A percentile compares a stretch with the other conserved stretches of the same genome.
These are phyloP conservation scores for Brassica nigra DNA, from an alignment of 345 rosid species.

Conservation along the genomic window DNA sequence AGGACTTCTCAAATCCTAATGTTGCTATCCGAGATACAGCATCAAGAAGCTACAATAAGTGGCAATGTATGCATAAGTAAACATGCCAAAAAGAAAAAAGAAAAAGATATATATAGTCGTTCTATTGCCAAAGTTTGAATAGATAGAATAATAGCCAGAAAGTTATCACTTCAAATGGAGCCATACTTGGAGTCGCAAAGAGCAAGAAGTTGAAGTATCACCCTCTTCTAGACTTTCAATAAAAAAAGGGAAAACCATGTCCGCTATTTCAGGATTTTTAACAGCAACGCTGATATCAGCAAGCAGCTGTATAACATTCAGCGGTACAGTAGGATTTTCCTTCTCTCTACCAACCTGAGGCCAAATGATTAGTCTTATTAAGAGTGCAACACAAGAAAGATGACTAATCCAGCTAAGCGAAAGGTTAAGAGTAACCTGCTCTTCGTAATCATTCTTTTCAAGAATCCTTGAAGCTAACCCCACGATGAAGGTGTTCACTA, in stretches of 20 bases:
- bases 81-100: slow-evolving; percentile 27
- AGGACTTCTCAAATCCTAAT: slow-evolving; percentile 97
- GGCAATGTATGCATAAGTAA: slow-evolving; percentile 36
- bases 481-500: slow-evolving; percentile 91
- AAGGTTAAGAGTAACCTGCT: slow-evolving; percentile 60
- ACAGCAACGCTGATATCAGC: slow-evolving; percentile 93
- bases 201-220: slow-evolving; percentile 84
- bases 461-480: slow-evolving; percentile 87
- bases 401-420: slow-evolving; percentile 2
- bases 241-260: slow-evolving; percentile 95
- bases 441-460: slow-evolving; percentile 84
- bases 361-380: slow-evolving; percentile 36
- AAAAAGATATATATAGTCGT: background rate
- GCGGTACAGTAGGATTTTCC: slow-evolving; percentile 76
- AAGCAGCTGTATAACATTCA: slow-evolving; percentile 77
- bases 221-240: slow-evolving; percentile 93
- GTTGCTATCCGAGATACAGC: slow-evolving; percentile 95
- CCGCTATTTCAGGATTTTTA: slow-evolving; percentile 89
- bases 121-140: slow-evolving; percentile 16
- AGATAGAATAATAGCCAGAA: slow-evolving; percentile 27
- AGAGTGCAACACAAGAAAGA: slow-evolving; percentile 2
- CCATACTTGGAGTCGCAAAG: slow-evolving; percentile 85
- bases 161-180: slow-evolving; percentile 28
- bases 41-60: slow-evolving; percentile 83
- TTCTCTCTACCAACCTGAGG: slow-evolving; percentile 82